Evolutionary conservation across 805 yeast species (phyloP).

Genomic region (Kodamaea hsintzibuensis): DNA sequence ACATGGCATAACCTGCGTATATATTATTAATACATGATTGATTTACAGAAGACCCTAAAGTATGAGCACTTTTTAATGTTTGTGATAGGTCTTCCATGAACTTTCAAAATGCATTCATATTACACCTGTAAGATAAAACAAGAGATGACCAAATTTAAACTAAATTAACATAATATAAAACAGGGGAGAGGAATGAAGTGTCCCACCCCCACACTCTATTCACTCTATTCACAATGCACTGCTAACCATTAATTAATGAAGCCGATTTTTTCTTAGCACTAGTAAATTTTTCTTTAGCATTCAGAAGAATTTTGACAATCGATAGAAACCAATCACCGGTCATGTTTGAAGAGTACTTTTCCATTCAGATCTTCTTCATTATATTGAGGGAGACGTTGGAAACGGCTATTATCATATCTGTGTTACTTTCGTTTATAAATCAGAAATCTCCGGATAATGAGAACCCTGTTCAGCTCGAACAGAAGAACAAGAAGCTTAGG

Average conservation of each 20-base stretch:
- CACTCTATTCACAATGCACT: too few relatives aligned
- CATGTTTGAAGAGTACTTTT: constrained; percentile 22
- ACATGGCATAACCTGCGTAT: neutral
- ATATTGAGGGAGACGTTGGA: constrained; percentile 30
- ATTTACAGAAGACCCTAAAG: too few relatives aligned
- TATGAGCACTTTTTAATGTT: too few relatives aligned
- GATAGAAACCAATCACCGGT: too few relatives aligned
- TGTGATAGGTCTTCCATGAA: too few relatives aligned
- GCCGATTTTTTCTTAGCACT: neutral
- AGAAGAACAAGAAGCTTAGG: constrained; percentile 33
- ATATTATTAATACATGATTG: neutral
- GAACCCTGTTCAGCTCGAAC: neutral
- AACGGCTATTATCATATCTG: constrained; percentile 32
- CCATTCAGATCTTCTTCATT: constrained; percentile 31
- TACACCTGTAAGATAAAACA: neutral
- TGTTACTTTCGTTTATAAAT: constrained; percentile 29
- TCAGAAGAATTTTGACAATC: too few relatives aligned
- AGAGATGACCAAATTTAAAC: too few relatives aligned
- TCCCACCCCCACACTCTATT: neutral
- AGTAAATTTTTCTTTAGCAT: neutral
- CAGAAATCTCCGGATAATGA: constrained; percentile 14
- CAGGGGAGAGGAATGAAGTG: too few relatives aligned
- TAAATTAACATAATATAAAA: too few relatives aligned
- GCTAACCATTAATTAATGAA: too few relatives aligned
- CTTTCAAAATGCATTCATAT: too few relatives aligned